phyloP scores from a whole-genome alignment of 345 rosid genomes.

The Eucalyptus globulus region DNA sequence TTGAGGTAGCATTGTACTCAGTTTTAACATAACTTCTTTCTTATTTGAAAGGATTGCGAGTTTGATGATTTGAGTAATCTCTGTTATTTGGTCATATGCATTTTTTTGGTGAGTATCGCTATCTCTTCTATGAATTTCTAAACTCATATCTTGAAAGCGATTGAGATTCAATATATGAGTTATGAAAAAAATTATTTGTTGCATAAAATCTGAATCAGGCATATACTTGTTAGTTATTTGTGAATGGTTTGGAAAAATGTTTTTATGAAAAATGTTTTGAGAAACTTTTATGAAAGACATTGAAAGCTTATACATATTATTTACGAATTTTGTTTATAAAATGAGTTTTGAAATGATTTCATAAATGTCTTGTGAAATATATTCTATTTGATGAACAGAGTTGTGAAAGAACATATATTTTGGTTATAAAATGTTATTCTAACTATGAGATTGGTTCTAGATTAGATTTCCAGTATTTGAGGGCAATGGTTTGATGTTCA shows the following conservation, averaged over 20 bases:
- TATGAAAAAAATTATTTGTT: not conserved
- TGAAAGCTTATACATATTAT: not conserved
- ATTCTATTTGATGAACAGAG: not conserved
- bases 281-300: not conserved
- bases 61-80: not conserved
- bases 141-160: not conserved
- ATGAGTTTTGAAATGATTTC: not conserved
- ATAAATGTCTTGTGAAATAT: not conserved
- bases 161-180: not conserved
- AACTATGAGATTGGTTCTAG: not conserved
- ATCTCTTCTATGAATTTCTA: no score
- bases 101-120: not conserved
- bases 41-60: not conserved
- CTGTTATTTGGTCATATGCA: not conserved
- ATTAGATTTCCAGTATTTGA: not conserved
- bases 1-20: not conserved
- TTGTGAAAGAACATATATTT: not conserved
- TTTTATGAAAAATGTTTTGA: no score
- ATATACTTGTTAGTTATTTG: not conserved
- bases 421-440: not conserved
- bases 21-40: not conserved
- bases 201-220: fast-evolving
- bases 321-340: not conserved
- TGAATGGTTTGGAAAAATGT: not conserved
- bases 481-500: not conserved